Evolutionary conservation across 768 basidiomycete genomes (phyloP).

Genomic region (Leccinum rimulosum): DNA sequence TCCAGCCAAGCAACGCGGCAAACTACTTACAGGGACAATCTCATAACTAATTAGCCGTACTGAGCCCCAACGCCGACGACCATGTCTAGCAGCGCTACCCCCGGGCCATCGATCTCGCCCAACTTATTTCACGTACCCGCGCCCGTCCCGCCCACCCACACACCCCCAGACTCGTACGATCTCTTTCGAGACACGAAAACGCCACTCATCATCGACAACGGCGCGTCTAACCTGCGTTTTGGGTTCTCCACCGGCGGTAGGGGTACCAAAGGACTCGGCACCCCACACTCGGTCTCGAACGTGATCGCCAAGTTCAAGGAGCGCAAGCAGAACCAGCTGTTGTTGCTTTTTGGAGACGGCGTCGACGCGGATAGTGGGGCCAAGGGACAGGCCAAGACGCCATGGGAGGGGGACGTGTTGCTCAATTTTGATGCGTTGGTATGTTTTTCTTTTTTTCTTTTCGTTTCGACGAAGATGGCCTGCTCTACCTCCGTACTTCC

Average conservation of each 20-base stretch:
- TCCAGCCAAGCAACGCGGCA: background rate
- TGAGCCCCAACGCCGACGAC: background rate
- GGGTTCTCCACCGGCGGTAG: slow-evolving; percentile 67
- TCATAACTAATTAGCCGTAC: background rate
- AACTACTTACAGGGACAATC: background rate
- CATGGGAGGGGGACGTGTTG: slow-evolving; percentile 94
- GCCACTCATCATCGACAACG: slow-evolving; percentile 88
- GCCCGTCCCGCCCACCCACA: slow-evolving; percentile 33
- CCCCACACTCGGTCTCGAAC: slow-evolving; percentile 64
- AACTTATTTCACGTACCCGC: slow-evolving; percentile 20
- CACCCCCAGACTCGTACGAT: slow-evolving; percentile 47
- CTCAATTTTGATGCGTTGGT: slow-evolving; percentile 93
- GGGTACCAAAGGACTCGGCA: slow-evolving; percentile 1
- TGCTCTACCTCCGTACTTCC: no score
- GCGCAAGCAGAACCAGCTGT: slow-evolving; percentile 73
- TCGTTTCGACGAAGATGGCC: background rate
- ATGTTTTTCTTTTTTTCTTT: slow-evolving; percentile 32
- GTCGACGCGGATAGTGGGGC: slow-evolving; percentile 86
- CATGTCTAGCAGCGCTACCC: slow-evolving; percentile 13
- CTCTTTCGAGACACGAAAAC: slow-evolving; percentile 46
- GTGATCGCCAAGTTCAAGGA: slow-evolving; percentile 88
- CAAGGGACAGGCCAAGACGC: slow-evolving; percentile 69
- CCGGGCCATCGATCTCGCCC: slow-evolving; percentile 7
- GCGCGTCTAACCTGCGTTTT: slow-evolving; percentile 77
- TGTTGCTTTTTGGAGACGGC: slow-evolving; percentile 87